Conservation (phyloP, 2,329 filamentous ascomycete species). For the Chlorencoelia australis region DNA sequence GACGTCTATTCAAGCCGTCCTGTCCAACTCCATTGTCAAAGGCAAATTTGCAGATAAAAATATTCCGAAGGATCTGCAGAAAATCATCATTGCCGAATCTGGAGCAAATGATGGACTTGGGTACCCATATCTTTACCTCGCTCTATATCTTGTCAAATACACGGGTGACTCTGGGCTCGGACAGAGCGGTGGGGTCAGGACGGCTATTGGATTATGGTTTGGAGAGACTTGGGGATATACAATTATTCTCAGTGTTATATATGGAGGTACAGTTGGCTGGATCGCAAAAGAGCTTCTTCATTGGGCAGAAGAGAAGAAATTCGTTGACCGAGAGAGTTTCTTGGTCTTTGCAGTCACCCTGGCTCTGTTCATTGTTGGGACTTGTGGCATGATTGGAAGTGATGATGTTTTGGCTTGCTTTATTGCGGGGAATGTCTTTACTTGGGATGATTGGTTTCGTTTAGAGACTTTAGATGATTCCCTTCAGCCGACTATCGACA, state of each 20-base stretch:
- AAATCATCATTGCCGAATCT: constrained; percentile 69
- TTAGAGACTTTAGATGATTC: constrained; percentile 82
- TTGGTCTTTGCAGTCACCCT: constrained; percentile 61
- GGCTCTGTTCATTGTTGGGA: constrained; percentile 78
- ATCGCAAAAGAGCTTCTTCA: constrained; percentile 72
- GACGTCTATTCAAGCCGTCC: too few species aligned
- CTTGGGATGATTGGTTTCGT: constrained; percentile 91
- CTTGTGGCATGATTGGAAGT: constrained; percentile 82
- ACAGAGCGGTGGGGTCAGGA: constrained; percentile 45
- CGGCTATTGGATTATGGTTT: constrained; percentile 73
- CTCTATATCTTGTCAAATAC: constrained; percentile 75
- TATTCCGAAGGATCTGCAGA: constrained; percentile 70
- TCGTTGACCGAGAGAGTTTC: constrained; percentile 36
- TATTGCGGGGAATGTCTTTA: constrained; percentile 82
- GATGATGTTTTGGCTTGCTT: constrained; percentile 91
- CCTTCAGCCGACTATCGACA: constrained; percentile 88
- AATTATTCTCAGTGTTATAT: constrained; percentile 67
- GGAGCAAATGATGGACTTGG: constrained; percentile 80
- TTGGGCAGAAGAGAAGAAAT: constrained; percentile 71
- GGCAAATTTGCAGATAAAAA: constrained; percentile 89
- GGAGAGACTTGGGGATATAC: constrained; percentile 78
- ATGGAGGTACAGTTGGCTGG: constrained; percentile 71
- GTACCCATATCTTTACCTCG: constrained; percentile 81
- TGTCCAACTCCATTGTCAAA: constrained; percentile 86
- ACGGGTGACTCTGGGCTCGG: constrained; percentile 44